These are phyloP conservation scores for Syzygium aqueum DNA, from an alignment of 345 rosid species.

Conservation along the genomic window DNA sequence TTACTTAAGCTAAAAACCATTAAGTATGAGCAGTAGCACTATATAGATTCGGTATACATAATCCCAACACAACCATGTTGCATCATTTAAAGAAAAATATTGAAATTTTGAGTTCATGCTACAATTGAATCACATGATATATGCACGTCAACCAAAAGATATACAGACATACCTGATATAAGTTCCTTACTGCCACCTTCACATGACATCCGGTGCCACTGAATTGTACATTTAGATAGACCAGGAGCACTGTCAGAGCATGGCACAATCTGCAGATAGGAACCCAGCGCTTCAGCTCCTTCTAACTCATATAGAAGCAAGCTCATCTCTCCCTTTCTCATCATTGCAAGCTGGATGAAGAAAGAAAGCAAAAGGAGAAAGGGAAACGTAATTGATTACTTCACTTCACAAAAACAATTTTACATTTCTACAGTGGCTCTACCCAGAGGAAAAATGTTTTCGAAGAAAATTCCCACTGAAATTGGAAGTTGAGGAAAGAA, in stretches of 20 bases:
- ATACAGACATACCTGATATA: slow-evolving; percentile 67
- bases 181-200: slow-evolving; percentile 70
- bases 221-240: slow-evolving; percentile 67
- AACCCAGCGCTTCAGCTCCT: slow-evolving; percentile 84
- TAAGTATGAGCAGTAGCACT: not conserved
- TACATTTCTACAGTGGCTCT: not conserved
- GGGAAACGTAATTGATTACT: not conserved
- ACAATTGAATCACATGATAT: not conserved
- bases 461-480: not conserved
- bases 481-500: not conserved
- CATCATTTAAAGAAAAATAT: not conserved
- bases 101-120: not conserved
- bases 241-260: slow-evolving; percentile 62
- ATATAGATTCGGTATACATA: not conserved
- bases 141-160: not conserved
- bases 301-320: slow-evolving; percentile 52
- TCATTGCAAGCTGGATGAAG: slow-evolving; percentile 49
- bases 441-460: not conserved
- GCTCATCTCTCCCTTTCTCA: slow-evolving; percentile 45
- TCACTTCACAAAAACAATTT: not conserved
- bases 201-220: slow-evolving; percentile 77
- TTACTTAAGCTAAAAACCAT: not conserved
- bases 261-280: slow-evolving; percentile 58
- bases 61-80: not conserved
- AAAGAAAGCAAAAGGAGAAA: not conserved